Percentiles rank a stretch among this genome's conserved stretches.
Conservation (phyloP, 2,329 filamentous ascomycete species). For the Helotiales sp. region DNA sequence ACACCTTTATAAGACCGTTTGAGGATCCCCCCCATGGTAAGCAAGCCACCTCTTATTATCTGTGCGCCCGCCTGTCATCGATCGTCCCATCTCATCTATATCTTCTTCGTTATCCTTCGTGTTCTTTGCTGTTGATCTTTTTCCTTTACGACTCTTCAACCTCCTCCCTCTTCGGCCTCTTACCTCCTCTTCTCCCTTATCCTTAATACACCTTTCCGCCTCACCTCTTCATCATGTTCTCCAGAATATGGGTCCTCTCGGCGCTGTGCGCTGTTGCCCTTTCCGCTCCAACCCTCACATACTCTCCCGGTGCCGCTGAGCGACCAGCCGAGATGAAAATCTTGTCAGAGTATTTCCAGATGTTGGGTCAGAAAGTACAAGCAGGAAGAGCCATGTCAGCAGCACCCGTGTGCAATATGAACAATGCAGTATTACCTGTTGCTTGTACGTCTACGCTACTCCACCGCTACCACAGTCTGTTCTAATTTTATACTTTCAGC, state of each 20-base stretch:
- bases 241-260: conserved; percentile 47
- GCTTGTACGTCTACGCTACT: conserved; percentile 41
- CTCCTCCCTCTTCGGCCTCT: conserved; percentile 6
- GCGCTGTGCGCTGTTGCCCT: conserved; percentile 48
- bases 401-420: conserved; percentile 54
- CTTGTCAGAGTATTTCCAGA: conserved; percentile 62
- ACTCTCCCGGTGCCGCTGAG: conserved; percentile 21
- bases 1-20: conserved; percentile 28
- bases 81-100: conserved; percentile 11
- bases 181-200: conserved; percentile 3
- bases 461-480: conserved; percentile 8
- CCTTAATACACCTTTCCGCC: conserved; percentile 11
- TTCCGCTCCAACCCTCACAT: conserved; percentile 30
- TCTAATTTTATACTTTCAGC: conserved; percentile 39
- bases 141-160: conserved; percentile 11
- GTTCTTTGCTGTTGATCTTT: conserved; percentile 3
- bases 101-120: conserved; percentile 4
- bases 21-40: conserved; percentile 17
- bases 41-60: conserved; percentile 16
- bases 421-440: conserved; percentile 50
- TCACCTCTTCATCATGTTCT: conserved; percentile 46
- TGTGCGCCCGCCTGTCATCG: conserved; percentile 1
- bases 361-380: conserved; percentile 56
- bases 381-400: conserved; percentile 42
- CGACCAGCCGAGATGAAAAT: conserved; percentile 34